A percentile compares a stretch with the other conserved stretches of the same genome.
Conservation (phyloP, 2,329 filamentous ascomycete species). For the Calonectria hawksworthii region DNA sequence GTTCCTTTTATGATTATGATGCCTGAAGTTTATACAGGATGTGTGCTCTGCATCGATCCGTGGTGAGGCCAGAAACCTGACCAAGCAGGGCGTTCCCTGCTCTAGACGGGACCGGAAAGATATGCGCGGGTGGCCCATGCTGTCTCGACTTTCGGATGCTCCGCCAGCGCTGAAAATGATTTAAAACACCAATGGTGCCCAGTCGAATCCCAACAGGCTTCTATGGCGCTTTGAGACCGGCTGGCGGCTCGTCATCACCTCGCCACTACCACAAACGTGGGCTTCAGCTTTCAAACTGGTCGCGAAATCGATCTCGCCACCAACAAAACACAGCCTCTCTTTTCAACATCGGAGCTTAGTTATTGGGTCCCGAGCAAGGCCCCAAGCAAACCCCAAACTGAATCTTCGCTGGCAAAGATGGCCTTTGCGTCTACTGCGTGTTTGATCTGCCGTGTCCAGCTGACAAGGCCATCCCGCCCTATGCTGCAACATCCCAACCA, state of each 20-base stretch:
- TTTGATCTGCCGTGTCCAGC: slow-evolving; percentile 1
- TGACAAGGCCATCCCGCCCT: neutral
- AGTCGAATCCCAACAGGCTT: neutral
- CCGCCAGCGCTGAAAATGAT: neutral
- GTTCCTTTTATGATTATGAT: neutral
- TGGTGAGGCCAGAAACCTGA: neutral
- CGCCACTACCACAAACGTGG: neutral
- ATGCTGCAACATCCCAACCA: neutral
- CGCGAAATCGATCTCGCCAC: neutral
- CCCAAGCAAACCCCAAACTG: neutral
- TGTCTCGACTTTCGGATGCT: neutral
- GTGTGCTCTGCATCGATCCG: neutral
- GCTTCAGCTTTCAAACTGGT: neutral
- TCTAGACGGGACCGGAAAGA: slow-evolving; percentile 4
- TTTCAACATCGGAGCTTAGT: neutral
- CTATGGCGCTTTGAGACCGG: neutral
- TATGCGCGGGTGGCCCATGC: slow-evolving; percentile 4
- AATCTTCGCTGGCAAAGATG: neutral
- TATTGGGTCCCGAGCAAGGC: neutral
- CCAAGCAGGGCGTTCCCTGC: slow-evolving; percentile 9
- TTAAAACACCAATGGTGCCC: neutral
- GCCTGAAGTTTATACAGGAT: neutral
- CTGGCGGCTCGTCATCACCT: neutral
- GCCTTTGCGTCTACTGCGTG: neutral
- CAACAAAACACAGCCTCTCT: neutral